These are phyloP conservation scores for Citrus australasica DNA, from an alignment of 345 rosid genomes.

Conservation along the genomic window DNA sequence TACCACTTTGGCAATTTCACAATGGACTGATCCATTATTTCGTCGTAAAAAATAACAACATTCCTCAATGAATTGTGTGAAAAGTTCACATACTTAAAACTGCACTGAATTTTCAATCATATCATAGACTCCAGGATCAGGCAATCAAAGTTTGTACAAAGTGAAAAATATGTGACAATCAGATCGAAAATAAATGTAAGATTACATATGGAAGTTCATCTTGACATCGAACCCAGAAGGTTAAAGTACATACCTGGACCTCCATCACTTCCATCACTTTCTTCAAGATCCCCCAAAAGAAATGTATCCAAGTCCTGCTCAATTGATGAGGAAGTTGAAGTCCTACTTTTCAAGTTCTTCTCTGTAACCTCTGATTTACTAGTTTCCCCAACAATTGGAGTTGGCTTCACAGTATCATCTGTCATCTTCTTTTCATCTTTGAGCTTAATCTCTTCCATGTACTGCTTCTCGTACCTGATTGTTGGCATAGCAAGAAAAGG, in stretches of 20 bases:
- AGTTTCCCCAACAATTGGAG: conserved; percentile 30
- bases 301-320: conserved; percentile 88
- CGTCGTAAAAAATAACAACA: not conserved
- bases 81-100: not conserved
- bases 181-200: not conserved
- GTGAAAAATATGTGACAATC: not conserved
- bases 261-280: conserved; percentile 83
- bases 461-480: conserved; percentile 63
- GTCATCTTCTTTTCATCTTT: conserved; percentile 54
- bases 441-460: conserved; percentile 64
- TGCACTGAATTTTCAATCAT: not conserved
- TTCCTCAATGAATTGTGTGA: not conserved
- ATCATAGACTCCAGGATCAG: not conserved
- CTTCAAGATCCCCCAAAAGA: conserved; percentile 89
- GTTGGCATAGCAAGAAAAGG: conserved; percentile 6
- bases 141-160: not conserved
- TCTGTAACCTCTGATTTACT: conserved; percentile 31
- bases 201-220: not conserved
- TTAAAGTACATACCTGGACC: conserved; percentile 51
- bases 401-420: conserved; percentile 47
- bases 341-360: conserved; percentile 41
- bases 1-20: not conserved
- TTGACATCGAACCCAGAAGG: not conserved
- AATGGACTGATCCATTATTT: not conserved
- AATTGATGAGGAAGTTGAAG: conserved; percentile 51